Conservation (phyloP, 108 stramenopile species). For the Pseudonitzschia delicatissima region DNA sequence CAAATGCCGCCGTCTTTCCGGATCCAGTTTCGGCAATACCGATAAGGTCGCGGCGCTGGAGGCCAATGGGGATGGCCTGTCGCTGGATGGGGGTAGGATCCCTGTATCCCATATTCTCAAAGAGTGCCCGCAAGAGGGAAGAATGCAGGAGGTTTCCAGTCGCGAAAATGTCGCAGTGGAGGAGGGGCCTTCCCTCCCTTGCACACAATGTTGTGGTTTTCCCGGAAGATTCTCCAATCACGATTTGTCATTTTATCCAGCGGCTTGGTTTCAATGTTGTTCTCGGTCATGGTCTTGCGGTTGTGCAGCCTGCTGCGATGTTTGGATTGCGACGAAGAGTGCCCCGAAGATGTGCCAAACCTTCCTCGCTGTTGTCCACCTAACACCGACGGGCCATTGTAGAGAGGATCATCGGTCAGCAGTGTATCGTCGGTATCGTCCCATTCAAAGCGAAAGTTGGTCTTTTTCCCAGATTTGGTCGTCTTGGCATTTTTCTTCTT, state of each 20-base stretch:
- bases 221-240: constrained; percentile 98
- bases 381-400: constrained; percentile 27
- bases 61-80: constrained; percentile 93
- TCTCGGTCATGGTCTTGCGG: background rate
- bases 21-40: constrained; percentile 97
- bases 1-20: constrained; percentile 84
- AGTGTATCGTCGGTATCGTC: constrained; percentile 90
- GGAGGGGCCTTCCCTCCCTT: constrained; percentile 90
- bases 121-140: constrained; percentile 63
- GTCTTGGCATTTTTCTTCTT: background rate
- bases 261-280: constrained; percentile 60
- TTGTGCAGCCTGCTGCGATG: background rate
- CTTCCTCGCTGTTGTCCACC: background rate
- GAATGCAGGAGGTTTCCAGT: constrained; percentile 40
- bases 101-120: constrained; percentile 79
- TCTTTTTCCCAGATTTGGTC: constrained; percentile 38
- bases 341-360: background rate
- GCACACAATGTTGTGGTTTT: constrained; percentile 95
- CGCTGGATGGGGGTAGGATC: constrained; percentile 95
- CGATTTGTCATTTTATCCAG: constrained; percentile 87
- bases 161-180: constrained; percentile 82
- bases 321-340: background rate
- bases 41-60: constrained; percentile 93
- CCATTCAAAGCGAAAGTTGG: constrained; percentile 95
- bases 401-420: constrained; percentile 81